Evolutionary conservation across 768 basidiomycete genomes (phyloP).

Genomic region (Hortiboletus flavorubellus): DNA sequence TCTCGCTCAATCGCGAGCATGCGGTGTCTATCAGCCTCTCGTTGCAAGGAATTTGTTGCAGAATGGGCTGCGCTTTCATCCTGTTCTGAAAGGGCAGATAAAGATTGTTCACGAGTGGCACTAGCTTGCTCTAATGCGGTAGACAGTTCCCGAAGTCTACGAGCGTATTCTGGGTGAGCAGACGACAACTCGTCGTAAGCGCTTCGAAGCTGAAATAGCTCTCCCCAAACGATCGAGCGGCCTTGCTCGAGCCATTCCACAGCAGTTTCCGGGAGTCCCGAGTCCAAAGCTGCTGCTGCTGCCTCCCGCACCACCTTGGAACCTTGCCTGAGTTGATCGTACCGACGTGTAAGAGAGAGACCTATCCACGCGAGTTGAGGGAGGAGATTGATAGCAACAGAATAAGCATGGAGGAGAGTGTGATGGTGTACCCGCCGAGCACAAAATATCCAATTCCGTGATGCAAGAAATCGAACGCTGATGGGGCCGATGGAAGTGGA

Average conservation of each 20-base stretch:
- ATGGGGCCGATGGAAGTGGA: neutral
- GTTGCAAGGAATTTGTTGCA: neutral
- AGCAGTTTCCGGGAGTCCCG: neutral
- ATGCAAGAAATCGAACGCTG: conserved; percentile 4
- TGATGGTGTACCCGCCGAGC: conserved; percentile 1
- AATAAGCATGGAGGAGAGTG: conserved; percentile 20
- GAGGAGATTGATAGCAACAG: conserved; percentile 16
- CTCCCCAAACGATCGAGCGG: conserved; percentile 10
- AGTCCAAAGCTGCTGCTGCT: conserved; percentile 18
- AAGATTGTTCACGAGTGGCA: neutral
- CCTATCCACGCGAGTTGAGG: conserved; percentile 17
- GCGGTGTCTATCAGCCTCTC: neutral
- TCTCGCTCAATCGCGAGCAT: conserved; percentile 2
- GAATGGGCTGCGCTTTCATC: neutral
- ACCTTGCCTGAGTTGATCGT: conserved; percentile 5
- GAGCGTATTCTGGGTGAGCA: conserved; percentile 1
- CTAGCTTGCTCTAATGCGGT: neutral
- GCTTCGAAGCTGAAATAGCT: conserved; percentile 11
- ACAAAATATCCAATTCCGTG: conserved; percentile 1
- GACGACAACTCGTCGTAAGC: conserved; percentile 2
- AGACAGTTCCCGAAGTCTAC: neutral
- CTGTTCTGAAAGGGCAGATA: neutral
- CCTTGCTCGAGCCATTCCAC: conserved; percentile 15
- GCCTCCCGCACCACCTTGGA: conserved; percentile 21
- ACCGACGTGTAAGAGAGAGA: conserved; percentile 15